A percentile compares a stretch with the other conserved stretches of the same genome.
Evolutionary conservation across 2,329 filamentous ascomycete species (phyloP).

Genomic region (Pezizomycotina sp.): DNA sequence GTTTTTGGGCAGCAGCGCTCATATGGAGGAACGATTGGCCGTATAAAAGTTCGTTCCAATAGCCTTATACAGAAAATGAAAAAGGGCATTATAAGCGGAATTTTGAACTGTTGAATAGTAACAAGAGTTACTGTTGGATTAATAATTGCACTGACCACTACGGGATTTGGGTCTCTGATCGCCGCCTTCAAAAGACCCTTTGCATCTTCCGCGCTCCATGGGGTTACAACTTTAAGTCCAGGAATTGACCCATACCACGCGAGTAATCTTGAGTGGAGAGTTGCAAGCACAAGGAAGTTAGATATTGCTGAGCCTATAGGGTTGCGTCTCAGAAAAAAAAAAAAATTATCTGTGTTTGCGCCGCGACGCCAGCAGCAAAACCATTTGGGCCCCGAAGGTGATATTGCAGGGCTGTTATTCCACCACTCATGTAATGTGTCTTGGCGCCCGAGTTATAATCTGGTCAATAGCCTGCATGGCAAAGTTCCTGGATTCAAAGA

Average conservation of each 20-base stretch:
- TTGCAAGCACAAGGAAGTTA: conserved; percentile 6
- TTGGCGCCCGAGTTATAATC: conserved; percentile 98
- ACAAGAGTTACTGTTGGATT: no score
- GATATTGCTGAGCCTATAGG: not conserved
- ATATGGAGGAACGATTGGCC: conserved; percentile 85
- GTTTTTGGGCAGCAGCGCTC: conserved; percentile 89
- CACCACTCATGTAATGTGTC: conserved; percentile 99
- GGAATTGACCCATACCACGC: conserved; percentile 98
- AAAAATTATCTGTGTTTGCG: conserved; percentile 50
- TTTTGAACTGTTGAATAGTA: no score
- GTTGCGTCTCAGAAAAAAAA: not conserved
- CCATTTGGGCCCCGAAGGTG: conserved; percentile 98
- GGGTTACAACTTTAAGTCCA: conserved; percentile 87
- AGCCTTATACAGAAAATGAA: conserved; percentile 30
- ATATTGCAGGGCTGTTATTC: conserved; percentile 99
- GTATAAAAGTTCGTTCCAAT: conserved; percentile 77
- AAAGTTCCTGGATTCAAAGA: conserved; percentile 57
- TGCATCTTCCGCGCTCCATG: conserved; percentile 93
- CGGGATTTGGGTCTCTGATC: conserved; percentile 95
- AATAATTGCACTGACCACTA: conserved; percentile 40
- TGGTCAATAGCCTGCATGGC: conserved; percentile 99
- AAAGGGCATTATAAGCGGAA: no score
- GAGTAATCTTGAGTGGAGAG: conserved; percentile 58
- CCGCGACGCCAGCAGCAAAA: conserved; percentile 85
- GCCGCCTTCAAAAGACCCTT: conserved; percentile 96